A percentile compares a stretch with the other conserved stretches of the same genome.
Conservation (phyloP, 148 eudicot genomes). For the Selenicereus undatus region DNA sequence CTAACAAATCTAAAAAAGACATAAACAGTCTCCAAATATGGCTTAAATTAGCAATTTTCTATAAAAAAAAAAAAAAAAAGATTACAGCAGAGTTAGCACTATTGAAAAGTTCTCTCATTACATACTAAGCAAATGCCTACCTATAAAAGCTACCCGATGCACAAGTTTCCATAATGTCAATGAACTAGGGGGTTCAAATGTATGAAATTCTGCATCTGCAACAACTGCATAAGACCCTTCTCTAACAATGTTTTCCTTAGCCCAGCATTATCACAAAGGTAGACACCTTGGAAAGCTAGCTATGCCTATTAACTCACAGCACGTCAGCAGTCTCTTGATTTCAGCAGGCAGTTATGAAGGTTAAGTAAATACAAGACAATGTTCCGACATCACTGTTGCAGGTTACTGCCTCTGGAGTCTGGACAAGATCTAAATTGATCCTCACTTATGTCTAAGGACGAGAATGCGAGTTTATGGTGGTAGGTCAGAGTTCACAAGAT, state of each 20-base stretch:
- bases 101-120: too few relatives aligned
- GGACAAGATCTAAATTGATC: neutral
- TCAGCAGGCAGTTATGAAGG: neutral
- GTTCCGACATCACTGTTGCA: neutral
- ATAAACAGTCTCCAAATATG: neutral
- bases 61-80: constrained; percentile 10
- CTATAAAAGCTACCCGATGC: neutral
- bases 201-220: too few relatives aligned
- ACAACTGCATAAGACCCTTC: too few relatives aligned
- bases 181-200: neutral
- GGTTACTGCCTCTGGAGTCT: neutral
- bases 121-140: too few relatives aligned
- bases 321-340: neutral
- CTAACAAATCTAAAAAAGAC: neutral
- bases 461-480: neutral
- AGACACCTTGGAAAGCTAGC: neutral
- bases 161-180: neutral
- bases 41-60: neutral
- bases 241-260: neutral
- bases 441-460: neutral
- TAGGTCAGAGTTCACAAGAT: neutral
- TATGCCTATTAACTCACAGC: neutral
- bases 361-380: neutral
- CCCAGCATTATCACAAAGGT: neutral
- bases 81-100: neutral